A percentile compares a stretch with the other conserved stretches of the same genome.
phyloP scores from a whole-genome alignment of 2,329 filamentous ascomycete species.

The Ascocoryne sarcoides region DNA sequence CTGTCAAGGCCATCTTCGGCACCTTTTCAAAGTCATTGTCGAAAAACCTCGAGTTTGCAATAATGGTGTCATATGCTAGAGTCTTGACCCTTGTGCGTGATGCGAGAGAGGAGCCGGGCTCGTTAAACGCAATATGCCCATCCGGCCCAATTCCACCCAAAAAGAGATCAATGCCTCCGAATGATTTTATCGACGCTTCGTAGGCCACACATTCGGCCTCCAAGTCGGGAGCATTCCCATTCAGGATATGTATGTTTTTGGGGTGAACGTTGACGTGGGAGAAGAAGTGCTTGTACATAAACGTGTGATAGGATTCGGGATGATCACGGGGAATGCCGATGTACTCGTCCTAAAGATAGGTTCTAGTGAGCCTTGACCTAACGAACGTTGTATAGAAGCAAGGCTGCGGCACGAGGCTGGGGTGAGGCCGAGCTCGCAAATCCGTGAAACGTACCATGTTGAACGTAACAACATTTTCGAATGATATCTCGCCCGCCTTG shows the following conservation, averaged over 20 bases:
- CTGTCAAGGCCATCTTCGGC: slow-evolving; percentile 73
- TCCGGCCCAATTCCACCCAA: slow-evolving; percentile 79
- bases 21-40: slow-evolving; percentile 64
- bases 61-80: slow-evolving; percentile 75
- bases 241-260: slow-evolving; percentile 74
- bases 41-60: slow-evolving; percentile 82
- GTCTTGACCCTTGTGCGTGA: slow-evolving; percentile 81
- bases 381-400: slow-evolving; percentile 1
- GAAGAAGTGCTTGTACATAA: slow-evolving; percentile 93
- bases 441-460: slow-evolving; percentile 58
- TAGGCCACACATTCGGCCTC: slow-evolving; percentile 71
- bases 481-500: slow-evolving; percentile 67
- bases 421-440: background rate
- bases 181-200: slow-evolving; percentile 65
- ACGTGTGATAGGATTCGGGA: slow-evolving; percentile 79
- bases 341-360: slow-evolving; percentile 63
- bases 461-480: slow-evolving; percentile 83
- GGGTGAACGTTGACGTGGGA: slow-evolving; percentile 75
- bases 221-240: slow-evolving; percentile 70
- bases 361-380: background rate
- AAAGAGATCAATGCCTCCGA: slow-evolving; percentile 77
- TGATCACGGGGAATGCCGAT: slow-evolving; percentile 76
- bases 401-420: slow-evolving; percentile 2
- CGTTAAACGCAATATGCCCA: slow-evolving; percentile 86
- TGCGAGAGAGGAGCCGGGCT: slow-evolving; percentile 70